phyloP scores from a whole-genome alignment of 352 stramenopile genomes.

The Hyaloperonospora brassicae region DNA sequence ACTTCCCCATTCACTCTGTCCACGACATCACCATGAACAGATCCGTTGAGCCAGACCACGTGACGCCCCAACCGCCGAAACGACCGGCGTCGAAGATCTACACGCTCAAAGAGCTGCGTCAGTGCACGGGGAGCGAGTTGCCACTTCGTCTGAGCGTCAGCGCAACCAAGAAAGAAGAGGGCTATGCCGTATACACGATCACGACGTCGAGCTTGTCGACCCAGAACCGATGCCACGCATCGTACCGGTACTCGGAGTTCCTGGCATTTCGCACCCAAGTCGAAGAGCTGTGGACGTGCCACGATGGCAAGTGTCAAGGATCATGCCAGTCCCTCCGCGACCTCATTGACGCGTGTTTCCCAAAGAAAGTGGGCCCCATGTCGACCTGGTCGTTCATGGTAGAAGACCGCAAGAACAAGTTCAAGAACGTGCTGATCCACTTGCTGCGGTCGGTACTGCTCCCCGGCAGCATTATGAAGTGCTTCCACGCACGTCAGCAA shows the following conservation, averaged over 20 bases:
- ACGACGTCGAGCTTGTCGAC: conserved; percentile 42
- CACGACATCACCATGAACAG: conserved; percentile 18
- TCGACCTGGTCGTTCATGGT: conserved; percentile 40
- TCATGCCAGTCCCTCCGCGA: conserved; percentile 68
- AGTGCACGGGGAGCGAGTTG: conserved; percentile 33
- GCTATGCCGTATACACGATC: conserved; percentile 50
- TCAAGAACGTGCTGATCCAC: conserved; percentile 57
- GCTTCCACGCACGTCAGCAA: conserved; percentile 36
- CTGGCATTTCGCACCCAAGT: conserved; percentile 50
- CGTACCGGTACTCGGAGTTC: conserved; percentile 67
- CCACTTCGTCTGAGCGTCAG: conserved; percentile 44
- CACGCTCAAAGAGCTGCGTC: conserved; percentile 39
- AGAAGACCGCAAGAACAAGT: conserved; percentile 43
- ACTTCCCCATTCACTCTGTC: background rate
- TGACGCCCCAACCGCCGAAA: conserved; percentile 10
- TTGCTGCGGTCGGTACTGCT: conserved; percentile 55
- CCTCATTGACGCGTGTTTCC: conserved; percentile 51
- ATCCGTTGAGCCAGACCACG: conserved; percentile 20
- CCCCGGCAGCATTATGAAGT: conserved; percentile 63
- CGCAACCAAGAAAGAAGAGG: conserved; percentile 37
- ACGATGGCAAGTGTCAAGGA: conserved; percentile 44
- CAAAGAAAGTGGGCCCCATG: conserved; percentile 40
- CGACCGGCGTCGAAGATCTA: conserved; percentile 31
- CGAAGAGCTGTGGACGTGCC: conserved; percentile 50
- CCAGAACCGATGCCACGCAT: conserved; percentile 43